Base-by-base conservation (phyloP, 169 alveolate genomes). In the Cryptosporidium andersoni region DNA sequence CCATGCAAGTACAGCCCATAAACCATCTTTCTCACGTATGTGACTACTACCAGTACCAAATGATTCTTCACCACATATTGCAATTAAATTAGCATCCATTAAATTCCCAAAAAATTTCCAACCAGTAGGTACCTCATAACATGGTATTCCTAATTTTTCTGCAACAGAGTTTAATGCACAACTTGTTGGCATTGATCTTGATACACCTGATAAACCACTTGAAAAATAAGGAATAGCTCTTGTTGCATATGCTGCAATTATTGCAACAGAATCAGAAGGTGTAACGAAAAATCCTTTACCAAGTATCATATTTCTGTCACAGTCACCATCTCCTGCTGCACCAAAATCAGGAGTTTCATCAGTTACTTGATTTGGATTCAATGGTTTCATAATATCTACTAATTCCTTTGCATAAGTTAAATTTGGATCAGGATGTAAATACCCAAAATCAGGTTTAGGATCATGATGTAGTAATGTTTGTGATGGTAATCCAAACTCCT, bases 321-420 rank as follows among this genome's bases (percentile, higher is more conserved):
- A 97, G 89, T 97, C 99, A 1, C 98, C 99, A 88, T 97, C 98
- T 58, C 97, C 95, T n/a, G 98, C 99, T 45, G 97, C 98, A 34
- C 99, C 99, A 65, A 97, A 91, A 65, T 92, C 95, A 11, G 97
- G 98, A 5, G 94, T 91, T 34, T 63, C 65, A 74, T 81, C 92
- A 64, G 64, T 82, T 3, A 42, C 65, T 34, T 67, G 34, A 3
- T 60, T 56, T 4, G 91, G 90, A 1, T 58, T 12, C 36, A 43
- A 37, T 14, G 64, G 49, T 4, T 63, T 56, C 94, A 93, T 94
- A 48, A 80, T 81, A 65, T 92, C 92, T 56, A 95, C 98, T 52
- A 97, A 88, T 62, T 94, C 96, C 16, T 94, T 91, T 12, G 99
- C 99, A 88, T 97, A 95, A 14, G 96, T 94, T 80, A 96, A 82